A percentile compares a stretch with the other conserved stretches of the same genome.
Conservation (phyloP, 306 rosid species). For the Lathyrus tuberosus region DNA sequence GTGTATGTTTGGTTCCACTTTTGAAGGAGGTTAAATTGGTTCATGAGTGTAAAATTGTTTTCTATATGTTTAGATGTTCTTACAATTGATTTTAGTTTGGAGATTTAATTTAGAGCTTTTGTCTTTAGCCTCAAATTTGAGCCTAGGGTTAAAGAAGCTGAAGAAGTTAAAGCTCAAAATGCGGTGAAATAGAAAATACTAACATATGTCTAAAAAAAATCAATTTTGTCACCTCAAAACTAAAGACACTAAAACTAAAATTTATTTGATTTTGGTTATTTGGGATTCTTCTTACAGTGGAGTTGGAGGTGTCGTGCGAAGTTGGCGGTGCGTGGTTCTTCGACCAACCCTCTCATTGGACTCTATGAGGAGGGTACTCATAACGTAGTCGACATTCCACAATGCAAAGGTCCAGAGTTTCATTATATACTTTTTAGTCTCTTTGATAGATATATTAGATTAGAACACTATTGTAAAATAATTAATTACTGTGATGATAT, state of each 20-base stretch:
- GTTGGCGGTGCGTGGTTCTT: slow-evolving; percentile 84
- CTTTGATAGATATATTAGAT: not conserved
- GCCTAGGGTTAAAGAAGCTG: no score
- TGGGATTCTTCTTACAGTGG: slow-evolving; percentile 53
- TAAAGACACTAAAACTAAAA: not conserved
- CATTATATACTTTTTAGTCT: not conserved
- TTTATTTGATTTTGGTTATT: not conserved
- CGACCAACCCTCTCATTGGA: slow-evolving; percentile 68
- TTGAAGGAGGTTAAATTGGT: no score
- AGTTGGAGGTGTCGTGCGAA: slow-evolving; percentile 98
- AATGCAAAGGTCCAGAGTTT: slow-evolving; percentile 67
- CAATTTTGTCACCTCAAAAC: not conserved
- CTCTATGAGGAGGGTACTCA: slow-evolving; percentile 94
- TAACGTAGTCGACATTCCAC: slow-evolving; percentile 80
- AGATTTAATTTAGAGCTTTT: no score
- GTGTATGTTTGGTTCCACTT: no score
- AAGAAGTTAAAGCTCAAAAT: no score
- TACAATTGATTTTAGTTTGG: no score
- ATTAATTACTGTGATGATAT: not conserved
- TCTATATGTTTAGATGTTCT: no score
- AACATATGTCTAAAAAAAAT: not conserved
- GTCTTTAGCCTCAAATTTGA: no score
- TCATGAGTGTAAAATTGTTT: no score
- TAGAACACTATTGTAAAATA: not conserved
- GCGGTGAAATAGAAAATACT: no score